Evolutionary conservation across 805 yeast species (phyloP).

Genomic region (Yamadazyma insecticola): DNA sequence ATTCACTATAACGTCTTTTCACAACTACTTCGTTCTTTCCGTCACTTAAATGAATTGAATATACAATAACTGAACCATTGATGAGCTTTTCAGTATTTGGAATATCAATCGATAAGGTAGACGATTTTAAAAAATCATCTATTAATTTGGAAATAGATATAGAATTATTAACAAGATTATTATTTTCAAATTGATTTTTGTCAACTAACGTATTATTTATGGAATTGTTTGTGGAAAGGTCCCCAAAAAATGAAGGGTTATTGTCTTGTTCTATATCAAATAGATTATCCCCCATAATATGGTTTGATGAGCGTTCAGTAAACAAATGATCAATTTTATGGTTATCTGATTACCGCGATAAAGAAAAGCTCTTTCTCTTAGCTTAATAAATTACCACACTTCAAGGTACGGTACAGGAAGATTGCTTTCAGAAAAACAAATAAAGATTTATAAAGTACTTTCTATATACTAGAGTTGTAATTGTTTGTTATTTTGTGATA

Average conservation of each 20-base stretch:
- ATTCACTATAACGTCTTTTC: conserved; percentile 40
- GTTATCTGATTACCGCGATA: too few relatives aligned
- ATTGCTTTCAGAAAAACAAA: too few relatives aligned
- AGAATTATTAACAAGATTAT: conserved; percentile 22
- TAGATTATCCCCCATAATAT: too few relatives aligned
- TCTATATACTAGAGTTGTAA: too few relatives aligned
- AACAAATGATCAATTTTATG: too few relatives aligned
- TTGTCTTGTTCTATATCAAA: conserved; percentile 41
- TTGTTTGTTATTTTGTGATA: too few relatives aligned
- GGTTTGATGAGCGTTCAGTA: too few relatives aligned
- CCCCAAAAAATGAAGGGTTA: conserved; percentile 40
- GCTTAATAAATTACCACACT: too few relatives aligned
- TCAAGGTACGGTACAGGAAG: too few relatives aligned
- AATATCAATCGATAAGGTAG: conserved; percentile 25
- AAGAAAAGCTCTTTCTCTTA: too few relatives aligned
- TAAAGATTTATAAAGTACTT: too few relatives aligned
- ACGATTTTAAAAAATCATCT: conserved; percentile 14
- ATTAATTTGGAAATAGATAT: conserved; percentile 28
- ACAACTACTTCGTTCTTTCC: conserved; percentile 18
- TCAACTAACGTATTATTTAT: not conserved
- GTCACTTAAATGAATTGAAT: conserved; percentile 22
- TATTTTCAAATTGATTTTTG: conserved; percentile 8
- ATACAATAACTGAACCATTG: conserved; percentile 34
- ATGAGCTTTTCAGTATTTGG: conserved; percentile 30
- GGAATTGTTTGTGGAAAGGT: conserved; percentile 6